Evolutionary conservation across 805 yeast species (phyloP).

Genomic region (Suhomyces emberorum): DNA sequence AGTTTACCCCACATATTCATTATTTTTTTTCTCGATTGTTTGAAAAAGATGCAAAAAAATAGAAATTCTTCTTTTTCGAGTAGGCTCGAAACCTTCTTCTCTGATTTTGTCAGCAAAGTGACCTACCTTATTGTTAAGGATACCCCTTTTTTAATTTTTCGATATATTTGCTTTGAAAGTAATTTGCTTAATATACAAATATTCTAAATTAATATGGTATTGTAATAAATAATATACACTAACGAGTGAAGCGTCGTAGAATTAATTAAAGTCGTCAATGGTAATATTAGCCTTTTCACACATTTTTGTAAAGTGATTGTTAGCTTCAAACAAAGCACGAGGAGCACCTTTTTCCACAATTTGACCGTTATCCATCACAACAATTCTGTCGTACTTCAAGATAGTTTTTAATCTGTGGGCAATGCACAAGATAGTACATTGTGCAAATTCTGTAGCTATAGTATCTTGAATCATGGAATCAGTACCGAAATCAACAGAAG

Average conservation of each 20-base stretch:
- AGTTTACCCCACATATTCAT: too few species aligned
- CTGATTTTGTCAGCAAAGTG: too few species aligned
- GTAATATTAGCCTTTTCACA: conserved; percentile 35
- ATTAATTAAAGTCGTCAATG: conserved; percentile 22
- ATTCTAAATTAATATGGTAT: not conserved
- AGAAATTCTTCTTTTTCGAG: too few species aligned
- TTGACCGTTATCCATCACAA: conserved; percentile 33
- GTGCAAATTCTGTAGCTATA: conserved; percentile 28
- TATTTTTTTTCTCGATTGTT: too few species aligned
- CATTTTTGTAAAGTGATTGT: conserved; percentile 32
- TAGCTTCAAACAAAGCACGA: conserved; percentile 24
- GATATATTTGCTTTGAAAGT: not conserved
- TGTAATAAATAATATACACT: conserved; percentile 1
- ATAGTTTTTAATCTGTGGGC: conserved; percentile 40
- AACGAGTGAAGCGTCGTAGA: not conserved
- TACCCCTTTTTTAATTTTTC: not conserved
- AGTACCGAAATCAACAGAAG: conserved; percentile 39
- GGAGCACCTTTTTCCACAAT: conserved; percentile 36
- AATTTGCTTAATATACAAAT: not conserved
- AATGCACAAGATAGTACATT: conserved; percentile 36
- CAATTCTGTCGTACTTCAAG: conserved; percentile 31
- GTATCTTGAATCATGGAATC: conserved; percentile 35
- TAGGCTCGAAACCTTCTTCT: too few species aligned
- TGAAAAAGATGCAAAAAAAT: too few species aligned
- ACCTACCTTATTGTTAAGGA: too few species aligned